Conservation (phyloP, 805 yeast genomes). For the Teunomyces atbi region DNA sequence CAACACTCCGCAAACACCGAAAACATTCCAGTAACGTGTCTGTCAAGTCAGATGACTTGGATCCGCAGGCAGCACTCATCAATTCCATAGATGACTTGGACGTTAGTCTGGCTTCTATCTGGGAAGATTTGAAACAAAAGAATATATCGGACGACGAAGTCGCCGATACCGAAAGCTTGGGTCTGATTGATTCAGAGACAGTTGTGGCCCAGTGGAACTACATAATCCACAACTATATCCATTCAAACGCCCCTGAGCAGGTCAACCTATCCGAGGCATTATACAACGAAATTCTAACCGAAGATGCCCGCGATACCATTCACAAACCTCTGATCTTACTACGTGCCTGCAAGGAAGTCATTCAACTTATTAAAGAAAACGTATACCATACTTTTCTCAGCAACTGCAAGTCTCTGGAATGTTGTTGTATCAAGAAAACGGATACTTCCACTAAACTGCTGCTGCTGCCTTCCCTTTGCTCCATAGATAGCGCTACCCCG, state of each 20-base stretch:
- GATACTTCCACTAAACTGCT: background rate
- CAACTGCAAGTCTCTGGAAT: background rate
- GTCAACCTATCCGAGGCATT: conserved; percentile 47
- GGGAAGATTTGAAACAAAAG: conserved; percentile 11
- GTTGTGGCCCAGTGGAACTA: conserved; percentile 31
- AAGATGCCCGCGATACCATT: conserved; percentile 17
- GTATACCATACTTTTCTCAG: conserved; percentile 20
- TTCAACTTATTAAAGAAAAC: conserved; percentile 35
- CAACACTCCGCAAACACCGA: conserved; percentile 1
- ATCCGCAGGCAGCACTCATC: conserved; percentile 21
- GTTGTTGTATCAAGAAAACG: background rate
- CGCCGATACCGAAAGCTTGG: conserved; percentile 1
- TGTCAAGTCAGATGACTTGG: conserved; percentile 22
- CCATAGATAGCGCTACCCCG: conserved; percentile 3
- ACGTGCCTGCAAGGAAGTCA: conserved; percentile 30
- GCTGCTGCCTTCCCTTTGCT: background rate
- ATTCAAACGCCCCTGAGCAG: conserved; percentile 44
- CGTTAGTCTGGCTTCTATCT: conserved; percentile 5
- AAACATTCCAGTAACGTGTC: conserved; percentile 6
- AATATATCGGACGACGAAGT: conserved; percentile 6
- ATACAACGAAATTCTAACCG: conserved; percentile 22
- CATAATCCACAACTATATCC: conserved; percentile 42
- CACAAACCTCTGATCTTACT: conserved; percentile 27
- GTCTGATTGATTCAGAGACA: conserved; percentile 6
- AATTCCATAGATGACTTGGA: conserved; percentile 27